Conservation (phyloP, 345 rosid genomes). For the Crucihimalaya himalaica region DNA sequence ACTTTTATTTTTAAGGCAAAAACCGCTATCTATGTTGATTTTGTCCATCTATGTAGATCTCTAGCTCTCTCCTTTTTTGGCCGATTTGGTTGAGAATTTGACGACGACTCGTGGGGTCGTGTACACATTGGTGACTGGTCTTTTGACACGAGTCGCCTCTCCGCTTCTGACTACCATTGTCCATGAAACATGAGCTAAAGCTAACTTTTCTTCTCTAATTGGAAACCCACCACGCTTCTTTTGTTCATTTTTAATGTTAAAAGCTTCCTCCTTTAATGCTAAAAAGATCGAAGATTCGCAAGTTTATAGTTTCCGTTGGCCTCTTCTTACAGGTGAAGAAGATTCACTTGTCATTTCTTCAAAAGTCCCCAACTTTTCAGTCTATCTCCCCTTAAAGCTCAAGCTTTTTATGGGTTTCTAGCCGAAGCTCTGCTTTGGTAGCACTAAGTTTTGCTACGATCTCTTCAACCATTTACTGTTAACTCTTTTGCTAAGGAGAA, state of each 20-base stretch:
- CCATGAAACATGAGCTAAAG: constrained; percentile 32
- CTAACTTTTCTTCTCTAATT: constrained; percentile 45
- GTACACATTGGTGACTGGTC: constrained; percentile 36
- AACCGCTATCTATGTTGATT: constrained; percentile 5
- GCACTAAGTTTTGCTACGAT: neutral
- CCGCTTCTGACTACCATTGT: constrained; percentile 24
- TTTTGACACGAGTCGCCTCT: constrained; percentile 33
- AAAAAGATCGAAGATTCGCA: constrained; percentile 41
- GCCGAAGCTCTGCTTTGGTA: neutral
- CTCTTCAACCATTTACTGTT: constrained; percentile 19
- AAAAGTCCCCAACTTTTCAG: constrained; percentile 45
- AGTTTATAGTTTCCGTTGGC: constrained; percentile 30
- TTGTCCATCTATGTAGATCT: constrained; percentile 16
- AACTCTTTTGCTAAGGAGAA: constrained; percentile 11
- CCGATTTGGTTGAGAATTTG: constrained; percentile 27
- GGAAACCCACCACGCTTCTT: constrained; percentile 51
- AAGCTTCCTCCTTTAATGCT: constrained; percentile 37
- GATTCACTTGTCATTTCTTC: constrained; percentile 49
- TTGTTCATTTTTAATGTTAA: constrained; percentile 54
- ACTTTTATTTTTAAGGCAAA: constrained; percentile 15
- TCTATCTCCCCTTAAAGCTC: constrained; percentile 21
- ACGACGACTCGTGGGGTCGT: constrained; percentile 38
- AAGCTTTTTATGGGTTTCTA: neutral
- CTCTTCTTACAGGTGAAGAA: constrained; percentile 42
- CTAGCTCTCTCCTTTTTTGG: neutral